A percentile compares a stretch with the other conserved stretches of the same genome.
These are phyloP conservation scores for Populus pruinosa DNA, from an alignment of 345 rosid species.

Conservation along the genomic window DNA sequence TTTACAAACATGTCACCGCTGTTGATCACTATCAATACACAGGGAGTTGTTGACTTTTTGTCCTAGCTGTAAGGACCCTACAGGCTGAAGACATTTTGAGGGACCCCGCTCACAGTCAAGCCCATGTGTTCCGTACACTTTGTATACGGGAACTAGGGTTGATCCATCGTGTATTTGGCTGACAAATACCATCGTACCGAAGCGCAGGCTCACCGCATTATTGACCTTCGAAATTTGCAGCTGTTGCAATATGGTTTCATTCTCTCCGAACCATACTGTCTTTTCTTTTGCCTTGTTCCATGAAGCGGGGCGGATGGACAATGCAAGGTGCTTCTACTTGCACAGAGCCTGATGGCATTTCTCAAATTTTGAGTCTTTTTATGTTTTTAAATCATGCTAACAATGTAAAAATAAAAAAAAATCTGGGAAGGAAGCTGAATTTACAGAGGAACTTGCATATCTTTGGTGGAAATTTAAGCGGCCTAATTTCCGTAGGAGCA, in stretches of 20 bases:
- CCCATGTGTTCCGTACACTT: neutral
- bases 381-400: too few relatives aligned
- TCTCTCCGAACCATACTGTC: neutral
- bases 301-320: neutral
- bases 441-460: too few relatives aligned
- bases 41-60: conserved; percentile 1
- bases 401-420: too few relatives aligned
- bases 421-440: too few relatives aligned
- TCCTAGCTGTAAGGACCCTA: neutral
- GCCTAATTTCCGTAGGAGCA: neutral
- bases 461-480: neutral
- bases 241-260: neutral
- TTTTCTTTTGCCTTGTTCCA: neutral
- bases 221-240: neutral
- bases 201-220: neutral
- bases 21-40: neutral
- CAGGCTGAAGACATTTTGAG: neutral
- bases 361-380: too few relatives aligned
- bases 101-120: neutral
- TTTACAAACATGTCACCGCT: neutral
- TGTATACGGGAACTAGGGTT: neutral
- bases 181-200: neutral
- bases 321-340: neutral
- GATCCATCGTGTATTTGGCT: neutral
- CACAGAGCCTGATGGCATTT: neutral